These are phyloP conservation scores for Penicillium expansum DNA, from an alignment of 2,329 filamentous ascomycete species.

Conservation along the genomic window DNA sequence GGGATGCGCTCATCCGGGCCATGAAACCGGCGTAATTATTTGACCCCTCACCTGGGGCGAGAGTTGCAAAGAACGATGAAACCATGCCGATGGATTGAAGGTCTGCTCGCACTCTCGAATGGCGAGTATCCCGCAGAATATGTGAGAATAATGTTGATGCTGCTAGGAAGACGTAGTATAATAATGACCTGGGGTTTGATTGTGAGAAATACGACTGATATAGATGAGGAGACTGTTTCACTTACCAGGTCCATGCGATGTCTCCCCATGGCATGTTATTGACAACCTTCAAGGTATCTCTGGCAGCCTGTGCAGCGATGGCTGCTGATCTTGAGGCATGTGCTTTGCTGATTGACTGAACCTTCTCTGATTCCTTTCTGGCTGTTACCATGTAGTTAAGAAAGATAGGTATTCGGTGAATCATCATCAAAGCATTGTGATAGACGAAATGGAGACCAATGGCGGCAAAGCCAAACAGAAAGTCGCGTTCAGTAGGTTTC, in stretches of 20 bases:
- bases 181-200: constrained; percentile 60
- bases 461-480: constrained; percentile 81
- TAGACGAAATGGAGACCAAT: constrained; percentile 91
- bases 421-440: constrained; percentile 93
- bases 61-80: constrained; percentile 80
- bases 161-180: constrained; percentile 92
- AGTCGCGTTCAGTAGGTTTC: constrained; percentile 82
- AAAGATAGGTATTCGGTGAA: constrained; percentile 92
- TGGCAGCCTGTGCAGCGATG: constrained; percentile 81
- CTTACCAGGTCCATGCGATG: constrained; percentile 87
- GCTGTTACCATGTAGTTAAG: constrained; percentile 83
- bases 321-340: constrained; percentile 84
- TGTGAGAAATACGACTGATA: background rate
- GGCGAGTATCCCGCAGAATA: constrained; percentile 84
- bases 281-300: constrained; percentile 84
- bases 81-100: constrained; percentile 83
- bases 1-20: constrained; percentile 84
- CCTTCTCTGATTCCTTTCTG: constrained; percentile 46
- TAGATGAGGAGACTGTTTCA: constrained; percentile 9
- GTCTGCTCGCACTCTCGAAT: constrained; percentile 77
- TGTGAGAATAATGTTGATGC: constrained; percentile 91
- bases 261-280: constrained; percentile 94
- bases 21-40: constrained; percentile 85
- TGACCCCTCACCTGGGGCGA: constrained; percentile 73
- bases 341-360: constrained; percentile 69